Evolutionary conservation across 1,284 basidiomycete genomes (phyloP), one percentile per base, ranked within the genome.

Genomic region (Naganishia liquefaciens): DNA sequence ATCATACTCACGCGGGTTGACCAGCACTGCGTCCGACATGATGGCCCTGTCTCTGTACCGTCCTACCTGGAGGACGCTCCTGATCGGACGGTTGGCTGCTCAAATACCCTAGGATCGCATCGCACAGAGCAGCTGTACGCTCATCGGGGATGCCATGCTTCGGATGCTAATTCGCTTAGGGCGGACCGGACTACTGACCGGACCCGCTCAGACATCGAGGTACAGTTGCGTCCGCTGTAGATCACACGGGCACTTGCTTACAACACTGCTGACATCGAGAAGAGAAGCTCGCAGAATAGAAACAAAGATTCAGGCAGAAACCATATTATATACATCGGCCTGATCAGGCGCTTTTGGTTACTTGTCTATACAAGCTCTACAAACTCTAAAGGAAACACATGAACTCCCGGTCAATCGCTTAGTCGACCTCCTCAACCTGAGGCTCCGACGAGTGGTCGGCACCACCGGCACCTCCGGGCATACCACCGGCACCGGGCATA

Each of bases 1-100:
- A 70, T 90, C 86, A 85, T 89, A 92, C 33, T 88, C 89, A 68
- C 82, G 81, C 7, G 89, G 88, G 70, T 90, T 87, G 27, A 90
- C 90, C 17, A 68, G 53, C 27, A 54, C 42, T 9, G 52, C 44
- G 39, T 68, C 67, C 7, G 63, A 65, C 67, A 68, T 68, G 9
- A 5, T 54, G 49, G 44, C 46, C 25, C 23, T 17, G 33, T 28
- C 15, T 43, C 21, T 25, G 15, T 30, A 5, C 39, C 10, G 25
- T 44, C 1, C 1, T 7, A 28, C n/a, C 30, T 39, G 25, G 51
- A 33, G 13, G 17, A 47, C 21, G 3, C 5, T 25, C 21, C 21
- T 21, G 23, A 5, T 37, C 33, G 2, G 6, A 37, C 7, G 33
- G 6, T 13, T 2, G 33, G 33, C 33, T 28, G 49, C 5, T 30